Evolutionary conservation across 202 grass and related monocot species (phyloP).

Genomic region (Elaeis oleifera): DNA sequence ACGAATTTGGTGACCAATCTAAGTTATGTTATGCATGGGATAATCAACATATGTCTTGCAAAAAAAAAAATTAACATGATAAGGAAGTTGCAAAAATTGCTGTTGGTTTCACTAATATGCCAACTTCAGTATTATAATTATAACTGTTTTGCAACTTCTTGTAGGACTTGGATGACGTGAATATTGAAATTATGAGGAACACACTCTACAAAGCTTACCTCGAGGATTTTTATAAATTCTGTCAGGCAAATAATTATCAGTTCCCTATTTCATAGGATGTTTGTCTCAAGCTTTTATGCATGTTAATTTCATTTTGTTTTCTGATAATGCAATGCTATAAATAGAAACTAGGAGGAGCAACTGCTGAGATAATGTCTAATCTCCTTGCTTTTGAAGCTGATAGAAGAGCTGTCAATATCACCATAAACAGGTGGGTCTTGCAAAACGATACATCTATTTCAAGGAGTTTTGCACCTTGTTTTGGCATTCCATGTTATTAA

Average conservation of each 20-base stretch:
- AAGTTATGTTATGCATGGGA: too few relatives aligned
- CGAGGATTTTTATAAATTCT: constrained; percentile 96
- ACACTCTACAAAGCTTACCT: constrained; percentile 99
- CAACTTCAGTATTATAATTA: too few relatives aligned
- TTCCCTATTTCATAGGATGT: background rate
- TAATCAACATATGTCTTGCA: too few relatives aligned
- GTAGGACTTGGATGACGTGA: constrained; percentile 99
- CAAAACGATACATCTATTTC: constrained; percentile 14
- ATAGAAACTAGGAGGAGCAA: constrained; percentile 95
- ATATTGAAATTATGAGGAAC: constrained; percentile 99
- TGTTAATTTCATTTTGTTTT: constrained; percentile 13
- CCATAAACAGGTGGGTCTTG: constrained; percentile 66
- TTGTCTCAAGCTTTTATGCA: too few relatives aligned
- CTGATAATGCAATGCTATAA: constrained; percentile 11
- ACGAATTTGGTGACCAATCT: constrained; percentile 1
- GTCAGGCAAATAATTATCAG: constrained; percentile 37
- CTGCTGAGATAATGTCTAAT: constrained; percentile 93
- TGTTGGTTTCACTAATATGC: too few relatives aligned
- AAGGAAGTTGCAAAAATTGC: too few relatives aligned
- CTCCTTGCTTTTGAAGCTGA: constrained; percentile 98
- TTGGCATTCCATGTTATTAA: too few relatives aligned
- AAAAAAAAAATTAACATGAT: too few relatives aligned
- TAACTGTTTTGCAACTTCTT: constrained; percentile 17
- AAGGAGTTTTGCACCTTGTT: constrained; percentile 1
- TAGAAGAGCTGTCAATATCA: constrained; percentile 96